Evolutionary conservation across 345 rosid species (phyloP).

Genomic region (Corchorus olitorius): DNA sequence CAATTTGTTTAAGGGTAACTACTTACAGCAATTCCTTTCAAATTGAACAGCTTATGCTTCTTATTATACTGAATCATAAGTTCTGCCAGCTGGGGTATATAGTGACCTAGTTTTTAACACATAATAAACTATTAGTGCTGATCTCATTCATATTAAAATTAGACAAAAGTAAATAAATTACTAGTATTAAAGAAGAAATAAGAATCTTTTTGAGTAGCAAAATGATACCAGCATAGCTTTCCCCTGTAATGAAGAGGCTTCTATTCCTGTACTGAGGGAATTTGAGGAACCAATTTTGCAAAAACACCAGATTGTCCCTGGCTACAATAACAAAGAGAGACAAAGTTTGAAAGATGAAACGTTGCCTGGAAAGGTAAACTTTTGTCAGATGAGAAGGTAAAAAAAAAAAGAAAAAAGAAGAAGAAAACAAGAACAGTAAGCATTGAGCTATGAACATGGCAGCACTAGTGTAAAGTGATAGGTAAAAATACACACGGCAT

Average conservation of each 20-base stretch:
- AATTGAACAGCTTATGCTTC: conserved; percentile 71
- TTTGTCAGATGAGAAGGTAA: conserved; percentile 33
- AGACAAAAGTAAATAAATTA: neutral
- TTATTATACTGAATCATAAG: conserved; percentile 80
- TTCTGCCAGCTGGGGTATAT: conserved; percentile 88
- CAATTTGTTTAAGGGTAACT: neutral
- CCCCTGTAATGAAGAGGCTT: conserved; percentile 88
- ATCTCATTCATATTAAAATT: neutral
- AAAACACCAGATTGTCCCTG: conserved; percentile 86
- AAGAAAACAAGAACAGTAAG: conserved; percentile 33
- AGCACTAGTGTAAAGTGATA: conserved; percentile 38
- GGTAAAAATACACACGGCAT: neutral
- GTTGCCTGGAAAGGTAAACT: conserved; percentile 31
- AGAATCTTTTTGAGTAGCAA: conserved; percentile 11
- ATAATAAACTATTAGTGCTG: conserved; percentile 10
- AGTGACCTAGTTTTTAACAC: conserved; percentile 65
- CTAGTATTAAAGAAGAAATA: neutral
- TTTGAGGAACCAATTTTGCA: conserved; percentile 82
- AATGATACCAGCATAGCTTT: conserved; percentile 89
- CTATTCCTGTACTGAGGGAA: conserved; percentile 91
- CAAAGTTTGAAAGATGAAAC: conserved; percentile 32
- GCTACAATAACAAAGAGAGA: conserved; percentile 55
- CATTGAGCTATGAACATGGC: conserved; percentile 25
- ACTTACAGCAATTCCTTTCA: conserved; percentile 95
- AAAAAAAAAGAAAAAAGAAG: conserved; percentile 35